These are phyloP conservation scores for Fusarium sp. DNA, from an alignment of 2,329 filamentous ascomycete genomes.

Conservation along the genomic window DNA sequence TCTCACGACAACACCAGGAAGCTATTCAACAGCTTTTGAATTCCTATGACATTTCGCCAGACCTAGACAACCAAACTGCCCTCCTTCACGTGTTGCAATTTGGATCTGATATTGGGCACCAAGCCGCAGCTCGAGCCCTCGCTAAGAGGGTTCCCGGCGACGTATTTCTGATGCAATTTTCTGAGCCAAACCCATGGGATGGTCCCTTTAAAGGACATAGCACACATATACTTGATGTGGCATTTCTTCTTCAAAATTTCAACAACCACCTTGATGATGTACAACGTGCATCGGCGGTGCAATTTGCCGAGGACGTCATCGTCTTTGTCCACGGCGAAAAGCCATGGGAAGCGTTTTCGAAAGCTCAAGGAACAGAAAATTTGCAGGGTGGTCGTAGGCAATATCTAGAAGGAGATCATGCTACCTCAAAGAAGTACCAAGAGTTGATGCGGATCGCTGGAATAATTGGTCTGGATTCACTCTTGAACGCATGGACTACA, in stretches of 20 bases:
- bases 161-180: constrained; percentile 7
- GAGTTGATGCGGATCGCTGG: too few relatives aligned
- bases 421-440: too few relatives aligned
- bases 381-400: too few relatives aligned
- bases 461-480: too few relatives aligned
- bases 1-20: too few relatives aligned
- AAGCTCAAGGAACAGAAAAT: neutral
- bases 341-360: neutral
- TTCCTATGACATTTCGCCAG: neutral
- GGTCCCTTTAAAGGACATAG: constrained; percentile 22
- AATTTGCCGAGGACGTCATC: constrained; percentile 18
- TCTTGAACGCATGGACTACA: too few relatives aligned
- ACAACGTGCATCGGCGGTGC: constrained; percentile 6
- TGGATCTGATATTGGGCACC: constrained; percentile 8
- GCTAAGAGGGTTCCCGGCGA: constrained; percentile 3
- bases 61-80: constrained; percentile 5
- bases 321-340: constrained; percentile 8
- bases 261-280: constrained; percentile 9
- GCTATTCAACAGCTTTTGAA: too few relatives aligned
- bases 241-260: constrained; percentile 30
- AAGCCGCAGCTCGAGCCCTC: neutral
- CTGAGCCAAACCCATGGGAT: constrained; percentile 28
- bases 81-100: constrained; percentile 13
- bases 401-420: too few relatives aligned
- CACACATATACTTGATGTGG: constrained; percentile 28